Base-by-base conservation (phyloP, 2,329 filamentous ascomycete species). In the Chalaropsis ovoidea region DNA sequence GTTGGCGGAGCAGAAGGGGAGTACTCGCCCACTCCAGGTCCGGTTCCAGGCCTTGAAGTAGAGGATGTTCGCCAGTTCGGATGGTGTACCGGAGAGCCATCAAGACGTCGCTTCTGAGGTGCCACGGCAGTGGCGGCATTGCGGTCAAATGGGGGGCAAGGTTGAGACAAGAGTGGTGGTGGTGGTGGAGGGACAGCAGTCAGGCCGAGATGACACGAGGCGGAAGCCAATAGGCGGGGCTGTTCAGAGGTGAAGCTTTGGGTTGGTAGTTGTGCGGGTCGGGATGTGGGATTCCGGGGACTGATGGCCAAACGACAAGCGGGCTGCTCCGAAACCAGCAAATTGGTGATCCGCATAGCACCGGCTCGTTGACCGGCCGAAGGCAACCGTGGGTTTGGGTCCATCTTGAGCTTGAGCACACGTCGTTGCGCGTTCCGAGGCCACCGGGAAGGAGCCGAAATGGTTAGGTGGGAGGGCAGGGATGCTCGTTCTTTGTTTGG, bases 261-360 rank as follows among this genome's bases (percentile, higher is more conserved):
- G 24, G 8, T 15, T 27, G 52, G 17, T 22, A 13, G 7, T 15
- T 27, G 52, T 27, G 24, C 1, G 22, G 24, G 6, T 11, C 27
- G 52, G 10, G 6, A 56, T 56, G 11, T 17, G 22, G 13, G 24
- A 4, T 43, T 17, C 39, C 45, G 2, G n/a, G 27, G 27, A 49
- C n/a, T 35, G 52, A 10, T 15, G 17, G 24, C 2, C 52, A n/a
- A 39, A 52, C 42, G 17, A 42, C 24, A 4, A 17, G n/a, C 10
- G 19, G 61, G 61, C 3, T 63, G 43, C 19, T 52, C 61, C 13
- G 61, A 39, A 11, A 61, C 39, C 5, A 63, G 43, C 13, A 63
- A 24, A 52, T 63, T 63, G 31, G 52, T 39, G 15, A 65, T 65
- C 22, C 63, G 41, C 63, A 65, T 65, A 61, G 52, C 63, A 54